A percentile compares a stretch with the other conserved stretches of the same genome.
phyloP scores from a whole-genome alignment of 495 filamentous ascomycete genomes.

The Lepidopterella palustris region DNA sequence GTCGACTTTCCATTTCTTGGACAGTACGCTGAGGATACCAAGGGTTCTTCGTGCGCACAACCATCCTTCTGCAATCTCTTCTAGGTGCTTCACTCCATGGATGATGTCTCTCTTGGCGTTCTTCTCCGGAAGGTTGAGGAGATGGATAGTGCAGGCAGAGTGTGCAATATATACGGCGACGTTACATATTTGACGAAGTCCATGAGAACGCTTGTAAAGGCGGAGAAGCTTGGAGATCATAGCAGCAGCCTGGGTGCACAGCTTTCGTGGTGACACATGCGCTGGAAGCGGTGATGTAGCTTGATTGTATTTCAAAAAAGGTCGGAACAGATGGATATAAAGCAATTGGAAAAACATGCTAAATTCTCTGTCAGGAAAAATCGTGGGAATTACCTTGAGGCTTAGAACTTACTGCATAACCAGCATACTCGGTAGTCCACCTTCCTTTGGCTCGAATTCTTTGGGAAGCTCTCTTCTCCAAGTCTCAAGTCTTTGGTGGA shows the following conservation, averaged over 20 bases:
- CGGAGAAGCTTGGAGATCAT: slow-evolving; percentile 87
- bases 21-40: slow-evolving; percentile 76
- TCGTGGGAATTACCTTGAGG: neutral
- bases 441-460: slow-evolving; percentile 85
- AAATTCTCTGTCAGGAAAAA: slow-evolving; percentile 26
- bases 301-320: slow-evolving; percentile 86
- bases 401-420: slow-evolving; percentile 79
- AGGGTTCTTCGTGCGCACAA: slow-evolving; percentile 81
- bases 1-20: slow-evolving; percentile 78
- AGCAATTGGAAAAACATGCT: slow-evolving; percentile 98
- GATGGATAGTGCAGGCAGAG: slow-evolving; percentile 86
- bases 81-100: slow-evolving; percentile 84
- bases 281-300: slow-evolving; percentile 72
- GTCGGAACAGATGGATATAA: slow-evolving; percentile 94
- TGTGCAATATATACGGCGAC: slow-evolving; percentile 93
- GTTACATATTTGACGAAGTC: slow-evolving; percentile 88
- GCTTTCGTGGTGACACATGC: slow-evolving; percentile 83
- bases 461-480: slow-evolving; percentile 83
- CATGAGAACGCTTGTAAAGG: slow-evolving; percentile 86
- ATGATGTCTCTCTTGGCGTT: slow-evolving; percentile 81
- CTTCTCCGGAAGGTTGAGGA: slow-evolving; percentile 87
- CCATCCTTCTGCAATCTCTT: slow-evolving; percentile 96
- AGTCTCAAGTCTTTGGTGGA: slow-evolving; percentile 83
- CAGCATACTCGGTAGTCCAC: slow-evolving; percentile 78
- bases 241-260: slow-evolving; percentile 82